phyloP scores from a whole-genome alignment of 257 asterid genomes.

The Solanum sejunctum region DNA sequence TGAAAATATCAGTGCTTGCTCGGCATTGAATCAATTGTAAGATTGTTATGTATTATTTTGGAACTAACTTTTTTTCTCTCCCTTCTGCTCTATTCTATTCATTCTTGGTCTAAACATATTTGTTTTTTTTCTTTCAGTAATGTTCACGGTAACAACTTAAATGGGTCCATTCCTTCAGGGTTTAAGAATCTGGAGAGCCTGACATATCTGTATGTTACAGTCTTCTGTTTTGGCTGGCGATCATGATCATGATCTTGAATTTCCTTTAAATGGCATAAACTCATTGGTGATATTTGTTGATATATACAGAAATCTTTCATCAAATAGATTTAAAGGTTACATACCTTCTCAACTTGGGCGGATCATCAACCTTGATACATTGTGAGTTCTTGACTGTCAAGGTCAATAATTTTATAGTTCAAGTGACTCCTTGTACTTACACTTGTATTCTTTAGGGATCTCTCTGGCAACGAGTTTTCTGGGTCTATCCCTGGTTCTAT shows the following conservation, averaged over 20 bases:
- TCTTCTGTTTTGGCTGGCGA: neutral
- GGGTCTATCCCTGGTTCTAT: slow-evolving; percentile 78
- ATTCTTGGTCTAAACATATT: neutral
- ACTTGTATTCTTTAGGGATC: slow-evolving; percentile 43
- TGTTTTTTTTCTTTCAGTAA: slow-evolving; percentile 30
- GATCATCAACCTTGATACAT: slow-evolving; percentile 77
- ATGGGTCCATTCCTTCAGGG: slow-evolving; percentile 82
- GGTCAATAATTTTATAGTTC: neutral
- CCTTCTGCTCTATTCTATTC: neutral
- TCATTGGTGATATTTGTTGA: neutral
- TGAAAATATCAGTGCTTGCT: slow-evolving; percentile 86
- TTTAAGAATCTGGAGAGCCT: slow-evolving; percentile 80
- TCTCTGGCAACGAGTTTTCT: slow-evolving; percentile 65
- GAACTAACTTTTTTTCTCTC: neutral
- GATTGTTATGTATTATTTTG: neutral
- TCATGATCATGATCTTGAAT: neutral
- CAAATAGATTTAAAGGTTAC: slow-evolving; percentile 61
- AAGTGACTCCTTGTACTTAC: neutral
- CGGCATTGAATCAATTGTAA: slow-evolving; percentile 87
- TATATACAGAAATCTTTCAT: slow-evolving; percentile 64
- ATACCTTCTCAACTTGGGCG: slow-evolving; percentile 76
- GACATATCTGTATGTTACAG: slow-evolving; percentile 62
- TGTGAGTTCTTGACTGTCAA: slow-evolving; percentile 35
- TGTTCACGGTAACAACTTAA: slow-evolving; percentile 74
- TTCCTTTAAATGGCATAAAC: neutral